Evolutionary conservation across 768 basidiomycete species (phyloP), one percentile per base, ranked within the genome.

Genomic region (Cystobasidium tubakii): DNA sequence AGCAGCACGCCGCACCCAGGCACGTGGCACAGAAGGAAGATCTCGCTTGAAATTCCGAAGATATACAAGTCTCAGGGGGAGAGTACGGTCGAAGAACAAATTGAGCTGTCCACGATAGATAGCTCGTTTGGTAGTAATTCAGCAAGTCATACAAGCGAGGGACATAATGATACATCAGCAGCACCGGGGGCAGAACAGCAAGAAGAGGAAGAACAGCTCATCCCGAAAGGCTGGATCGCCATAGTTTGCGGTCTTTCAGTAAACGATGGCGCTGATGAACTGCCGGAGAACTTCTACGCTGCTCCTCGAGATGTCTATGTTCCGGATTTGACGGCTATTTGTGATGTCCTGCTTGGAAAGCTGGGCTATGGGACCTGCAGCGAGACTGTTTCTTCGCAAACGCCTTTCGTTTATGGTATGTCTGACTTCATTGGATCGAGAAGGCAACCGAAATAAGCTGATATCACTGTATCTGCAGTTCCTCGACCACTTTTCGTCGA

Each of bases 341-440:
- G 85, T 3, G 89, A 91, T 77, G 89, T 89, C 23, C 82, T 91
- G 17, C 83, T 91, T 43, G 90, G 90, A 44, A 91, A 91, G 80
- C 81, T 91, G 78, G 90, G 90, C 36, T 91, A 90, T 79, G 90
- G 90, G 17, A 90, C 89, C 0, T 89, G 89, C 57, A 86, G 89
- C 0, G 90, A 91, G 78, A 89, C 88, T 74, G 86, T 90, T 21
- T 88, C 90, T 77, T 84, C 88, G 3, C 85, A 85, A 75, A 90
- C 90, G 19, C 88, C 90, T 3, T 90, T 91, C 73, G 86, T 91
- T 36, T 91, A 88, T 78, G 88, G 88, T 88, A 42, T 34, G 85
- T 79, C 29, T 15, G 13, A 4, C 42, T 65, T 74, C 6, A 3
- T 39, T 31, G 15, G 15, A 36, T 53, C n/a, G 27, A 6, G 1